phyloP scores from a whole-genome alignment of 805 yeast genomes.

The Kodamaea sagamina region DNA sequence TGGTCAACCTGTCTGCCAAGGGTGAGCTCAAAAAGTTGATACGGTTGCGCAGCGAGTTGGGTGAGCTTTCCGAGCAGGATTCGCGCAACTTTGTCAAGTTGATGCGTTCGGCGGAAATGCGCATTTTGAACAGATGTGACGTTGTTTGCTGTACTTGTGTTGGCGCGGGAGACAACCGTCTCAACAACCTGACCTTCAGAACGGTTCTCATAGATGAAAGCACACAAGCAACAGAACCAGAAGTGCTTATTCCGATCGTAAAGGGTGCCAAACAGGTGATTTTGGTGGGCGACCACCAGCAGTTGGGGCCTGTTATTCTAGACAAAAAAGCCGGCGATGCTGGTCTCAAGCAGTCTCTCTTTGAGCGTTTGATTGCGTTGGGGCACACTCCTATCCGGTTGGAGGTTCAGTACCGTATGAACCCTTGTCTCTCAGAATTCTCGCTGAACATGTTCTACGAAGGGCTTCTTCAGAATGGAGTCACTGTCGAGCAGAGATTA shows the following conservation, averaged over 20 bases:
- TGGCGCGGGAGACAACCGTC: conserved; percentile 81
- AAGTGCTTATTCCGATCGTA: conserved; percentile 82
- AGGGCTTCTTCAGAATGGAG: conserved; percentile 90
- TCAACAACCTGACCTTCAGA: conserved; percentile 58
- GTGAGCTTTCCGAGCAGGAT: conserved; percentile 65
- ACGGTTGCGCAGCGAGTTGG: conserved; percentile 60
- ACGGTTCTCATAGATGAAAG: conserved; percentile 89
- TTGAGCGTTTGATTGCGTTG: conserved; percentile 78
- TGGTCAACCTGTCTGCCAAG: conserved; percentile 49
- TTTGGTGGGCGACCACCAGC: conserved; percentile 94
- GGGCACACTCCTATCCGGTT: conserved; percentile 85
- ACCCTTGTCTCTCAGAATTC: conserved; percentile 83
- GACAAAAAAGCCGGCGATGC: conserved; percentile 82
- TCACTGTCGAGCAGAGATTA: conserved; percentile 70
- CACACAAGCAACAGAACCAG: conserved; percentile 94
- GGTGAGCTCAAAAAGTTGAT: conserved; percentile 61
- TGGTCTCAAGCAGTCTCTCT: conserved; percentile 81
- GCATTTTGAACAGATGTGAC: conserved; percentile 57
- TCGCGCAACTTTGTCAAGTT: conserved; percentile 44
- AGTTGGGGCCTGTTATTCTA: conserved; percentile 87
- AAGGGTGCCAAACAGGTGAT: conserved; percentile 89
- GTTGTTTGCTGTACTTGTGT: conserved; percentile 91
- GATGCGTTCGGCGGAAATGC: conserved; percentile 50
- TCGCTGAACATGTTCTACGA: conserved; percentile 92
- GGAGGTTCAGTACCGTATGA: conserved; percentile 95